These are phyloP conservation scores for Miscanthus sacchariflorus DNA, from an alignment of 202 grass and related monocot species.

Conservation along the genomic window DNA sequence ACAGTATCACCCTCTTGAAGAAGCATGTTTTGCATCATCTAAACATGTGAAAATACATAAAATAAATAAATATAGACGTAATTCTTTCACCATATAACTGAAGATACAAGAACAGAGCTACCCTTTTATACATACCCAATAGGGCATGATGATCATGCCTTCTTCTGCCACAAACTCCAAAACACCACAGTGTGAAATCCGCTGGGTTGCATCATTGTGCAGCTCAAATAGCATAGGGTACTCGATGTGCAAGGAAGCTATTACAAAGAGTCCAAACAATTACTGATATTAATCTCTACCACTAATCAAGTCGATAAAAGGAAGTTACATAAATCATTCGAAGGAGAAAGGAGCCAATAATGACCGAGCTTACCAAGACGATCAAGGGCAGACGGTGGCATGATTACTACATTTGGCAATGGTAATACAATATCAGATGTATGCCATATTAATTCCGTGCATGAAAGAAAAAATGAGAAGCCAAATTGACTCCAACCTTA, in stretches of 20 bases:
- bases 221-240: slow-evolving; percentile 91
- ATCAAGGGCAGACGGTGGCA: slow-evolving; percentile 74
- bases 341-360: slow-evolving; percentile 4
- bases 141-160: slow-evolving; percentile 90
- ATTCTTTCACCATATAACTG: slow-evolving; percentile 32
- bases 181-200: slow-evolving; percentile 84
- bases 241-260: slow-evolving; percentile 73
- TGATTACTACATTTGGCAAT: slow-evolving; percentile 63
- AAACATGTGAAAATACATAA: slow-evolving; percentile 30
- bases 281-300: slow-evolving; percentile 11
- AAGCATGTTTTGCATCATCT: slow-evolving; percentile 99
- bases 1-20: slow-evolving; percentile 80
- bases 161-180: slow-evolving; percentile 85
- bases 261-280: slow-evolving; percentile 42
- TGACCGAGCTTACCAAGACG: slow-evolving; percentile 64
- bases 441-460: not conserved
- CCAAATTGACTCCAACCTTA: slow-evolving; percentile 17
- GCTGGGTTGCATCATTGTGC: slow-evolving; percentile 21
- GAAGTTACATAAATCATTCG: slow-evolving; percentile 14
- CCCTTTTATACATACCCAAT: slow-evolving; percentile 63
- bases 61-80: not conserved
- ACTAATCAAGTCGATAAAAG: slow-evolving; percentile 29
- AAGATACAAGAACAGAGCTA: slow-evolving; percentile 3
- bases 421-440: slow-evolving; percentile 38
- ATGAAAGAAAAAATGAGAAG: not conserved